Evolutionary conservation across 352 stramenopile genomes (phyloP).

Genomic region (Phytophthora crassamura): DNA sequence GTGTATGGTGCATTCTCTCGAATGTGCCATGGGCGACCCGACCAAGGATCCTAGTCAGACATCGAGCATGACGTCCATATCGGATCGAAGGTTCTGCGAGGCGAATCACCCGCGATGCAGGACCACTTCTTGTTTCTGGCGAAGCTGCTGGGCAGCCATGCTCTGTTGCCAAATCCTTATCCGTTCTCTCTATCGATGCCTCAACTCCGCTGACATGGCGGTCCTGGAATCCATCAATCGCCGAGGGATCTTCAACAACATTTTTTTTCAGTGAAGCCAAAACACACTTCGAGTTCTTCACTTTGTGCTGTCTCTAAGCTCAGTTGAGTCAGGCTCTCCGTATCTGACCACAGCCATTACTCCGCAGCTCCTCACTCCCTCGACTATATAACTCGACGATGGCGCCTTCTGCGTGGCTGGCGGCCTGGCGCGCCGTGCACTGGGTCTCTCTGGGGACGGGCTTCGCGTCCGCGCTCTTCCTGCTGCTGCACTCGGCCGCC

Average conservation of each 20-base stretch:
- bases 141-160: no score
- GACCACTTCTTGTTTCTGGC: neutral
- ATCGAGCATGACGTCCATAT: no score
- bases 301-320: neutral
- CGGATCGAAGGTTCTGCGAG: no score
- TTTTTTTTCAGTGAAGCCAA: conserved; percentile 17
- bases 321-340: neutral
- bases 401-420: conserved; percentile 41
- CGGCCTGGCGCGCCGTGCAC: conserved; percentile 54
- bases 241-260: conserved; percentile 11
- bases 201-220: conserved; percentile 1
- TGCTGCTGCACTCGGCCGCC: conserved; percentile 63
- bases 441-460: conserved; percentile 54
- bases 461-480: conserved; percentile 51
- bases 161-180: no score
- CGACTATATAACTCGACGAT: neutral
- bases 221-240: conserved; percentile 22
- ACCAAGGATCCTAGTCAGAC: no score
- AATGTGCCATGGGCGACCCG: no score
- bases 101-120: neutral
- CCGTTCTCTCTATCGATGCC: no score
- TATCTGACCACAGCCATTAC: neutral
- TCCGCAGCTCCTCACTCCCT: neutral
- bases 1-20: no score
- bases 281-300: conserved; percentile 1